Percentiles rank a stretch among this genome's conserved stretches.
Conservation (phyloP, 108 stramenopile genomes). For the Fragilariopsis cylindrus region DNA sequence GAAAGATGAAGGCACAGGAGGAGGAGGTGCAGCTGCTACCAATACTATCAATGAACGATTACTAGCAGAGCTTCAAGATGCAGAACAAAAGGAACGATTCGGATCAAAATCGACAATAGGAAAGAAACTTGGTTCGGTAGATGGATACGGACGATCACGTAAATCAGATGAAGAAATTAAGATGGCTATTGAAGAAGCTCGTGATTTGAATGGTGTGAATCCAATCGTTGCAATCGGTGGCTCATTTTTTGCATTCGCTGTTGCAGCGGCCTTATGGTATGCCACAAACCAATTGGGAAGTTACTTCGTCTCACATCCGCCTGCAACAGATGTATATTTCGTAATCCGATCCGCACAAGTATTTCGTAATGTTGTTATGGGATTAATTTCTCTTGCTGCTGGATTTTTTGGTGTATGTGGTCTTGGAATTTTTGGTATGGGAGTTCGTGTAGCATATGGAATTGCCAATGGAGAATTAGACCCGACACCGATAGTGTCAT, state of each 20-base stretch:
- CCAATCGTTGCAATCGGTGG: constrained; percentile 68
- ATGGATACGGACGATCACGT: constrained; percentile 40
- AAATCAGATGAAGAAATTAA: constrained; percentile 70
- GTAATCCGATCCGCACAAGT: constrained; percentile 53
- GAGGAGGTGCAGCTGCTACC: constrained; percentile 43
- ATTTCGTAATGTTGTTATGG: constrained; percentile 78
- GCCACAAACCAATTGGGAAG: constrained; percentile 55
- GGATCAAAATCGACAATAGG: constrained; percentile 34
- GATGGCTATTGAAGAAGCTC: constrained; percentile 60
- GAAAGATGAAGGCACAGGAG: not conserved
- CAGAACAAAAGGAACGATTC: constrained; percentile 58
- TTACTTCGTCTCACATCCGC: constrained; percentile 63
- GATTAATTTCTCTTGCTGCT: constrained; percentile 64
- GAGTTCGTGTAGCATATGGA: constrained; percentile 72
- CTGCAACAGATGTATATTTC: constrained; percentile 68
- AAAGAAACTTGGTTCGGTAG: constrained; percentile 36
- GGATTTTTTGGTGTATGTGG: constrained; percentile 85
- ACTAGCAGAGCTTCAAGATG: constrained; percentile 65
- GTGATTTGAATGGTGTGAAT: constrained; percentile 85
- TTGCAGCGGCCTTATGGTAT: constrained; percentile 63
- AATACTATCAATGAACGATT: constrained; percentile 81
- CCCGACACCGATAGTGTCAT: constrained; percentile 62
- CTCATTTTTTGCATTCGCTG: constrained; percentile 62
- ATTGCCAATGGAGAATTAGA: constrained; percentile 78
- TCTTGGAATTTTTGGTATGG: constrained; percentile 72